Evolutionary conservation across 495 filamentous ascomycete species (phyloP), one percentile per base, ranked within the genome.

Genomic region (Hypoxylon rickii): DNA sequence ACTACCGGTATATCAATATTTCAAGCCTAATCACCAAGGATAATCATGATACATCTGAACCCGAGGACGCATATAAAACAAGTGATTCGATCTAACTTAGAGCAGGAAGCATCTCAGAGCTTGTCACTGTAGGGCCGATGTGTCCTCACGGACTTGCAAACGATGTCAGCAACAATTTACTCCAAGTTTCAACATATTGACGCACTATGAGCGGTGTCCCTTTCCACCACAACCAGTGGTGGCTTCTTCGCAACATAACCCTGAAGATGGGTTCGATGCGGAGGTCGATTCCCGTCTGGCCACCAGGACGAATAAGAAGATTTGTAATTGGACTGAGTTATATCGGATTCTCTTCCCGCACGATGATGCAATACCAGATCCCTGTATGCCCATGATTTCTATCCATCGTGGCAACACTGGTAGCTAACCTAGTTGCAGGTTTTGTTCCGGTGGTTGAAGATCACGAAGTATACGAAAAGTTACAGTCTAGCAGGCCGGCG

Each of bases 371-470:
- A 29, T 44, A 36, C 49, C 49, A 0, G 49, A 52, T 3, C 15
- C 49, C 15, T 12, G 49, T 52, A 44, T n/a, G n/a, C n/a, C n/a
- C 6, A 31, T 17, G 7, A n/a, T 29, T 6, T 8, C n/a, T 4
- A 19, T 17, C 21, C 8, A 12, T 0, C 8, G 10, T 5, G 8
- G 7, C 6, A 43, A 12, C 15, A 6, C 17, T 34, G 1, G 6
- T 2, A 10, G 31, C 49, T 44, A 29, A 52, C 15, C 29, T 20
- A 24, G 10, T 1, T 10, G 13, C 20, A 52, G 49, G 24, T 37
- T 52, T 52, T 16, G 12, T 37, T 13, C 49, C 29, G n/a, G 49
- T 52, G n/a, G 40, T 44, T 29, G 49, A 52, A 16, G 31, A 52
- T 7, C 13, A 52, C 13, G 49, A 52, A 18, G 39, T 52, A 15